Percentiles rank a stretch among this genome's conserved stretches.
Conservation (phyloP, 768 basidiomycete genomes). For the Chalciporus chontae region DNA sequence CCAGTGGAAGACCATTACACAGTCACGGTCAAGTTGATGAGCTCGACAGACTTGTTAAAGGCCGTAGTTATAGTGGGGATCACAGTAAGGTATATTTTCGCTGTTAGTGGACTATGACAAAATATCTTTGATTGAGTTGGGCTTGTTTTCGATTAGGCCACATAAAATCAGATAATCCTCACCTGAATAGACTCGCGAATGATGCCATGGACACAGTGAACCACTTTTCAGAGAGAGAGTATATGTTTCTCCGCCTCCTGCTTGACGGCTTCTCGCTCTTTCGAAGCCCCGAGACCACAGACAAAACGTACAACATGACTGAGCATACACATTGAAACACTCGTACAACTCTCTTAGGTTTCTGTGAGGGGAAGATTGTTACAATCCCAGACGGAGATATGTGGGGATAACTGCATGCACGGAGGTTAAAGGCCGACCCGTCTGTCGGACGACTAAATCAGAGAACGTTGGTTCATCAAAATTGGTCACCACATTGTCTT, state of each 20-base stretch:
- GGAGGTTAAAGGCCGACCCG: constrained; percentile 39
- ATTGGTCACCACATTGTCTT: constrained; percentile 51
- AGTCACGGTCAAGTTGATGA: constrained; percentile 77
- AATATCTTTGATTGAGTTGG: neutral
- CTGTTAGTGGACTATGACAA: constrained; percentile 63
- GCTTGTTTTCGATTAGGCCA: neutral
- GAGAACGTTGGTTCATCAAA: constrained; percentile 27
- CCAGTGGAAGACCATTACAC: constrained; percentile 48
- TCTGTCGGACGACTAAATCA: constrained; percentile 37
- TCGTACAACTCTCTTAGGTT: no score
- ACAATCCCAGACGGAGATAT: constrained; percentile 31
- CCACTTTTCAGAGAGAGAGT: constrained; percentile 53
- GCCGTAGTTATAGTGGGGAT: constrained; percentile 61
- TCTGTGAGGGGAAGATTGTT: neutral
- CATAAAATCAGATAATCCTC: neutral
- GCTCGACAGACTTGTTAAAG: constrained; percentile 62
- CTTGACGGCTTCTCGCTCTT: no score
- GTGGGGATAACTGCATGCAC: constrained; percentile 54
- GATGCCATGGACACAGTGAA: constrained; percentile 60
- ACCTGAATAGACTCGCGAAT: constrained; percentile 65
- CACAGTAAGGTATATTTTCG: constrained; percentile 78
- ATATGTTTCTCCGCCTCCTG: no score
- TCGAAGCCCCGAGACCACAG: no score
- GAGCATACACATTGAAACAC: no score
- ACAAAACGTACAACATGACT: no score